phyloP scores from a whole-genome alignment of 2,329 filamentous ascomycete genomes.

The Fusarium staphyleae region DNA sequence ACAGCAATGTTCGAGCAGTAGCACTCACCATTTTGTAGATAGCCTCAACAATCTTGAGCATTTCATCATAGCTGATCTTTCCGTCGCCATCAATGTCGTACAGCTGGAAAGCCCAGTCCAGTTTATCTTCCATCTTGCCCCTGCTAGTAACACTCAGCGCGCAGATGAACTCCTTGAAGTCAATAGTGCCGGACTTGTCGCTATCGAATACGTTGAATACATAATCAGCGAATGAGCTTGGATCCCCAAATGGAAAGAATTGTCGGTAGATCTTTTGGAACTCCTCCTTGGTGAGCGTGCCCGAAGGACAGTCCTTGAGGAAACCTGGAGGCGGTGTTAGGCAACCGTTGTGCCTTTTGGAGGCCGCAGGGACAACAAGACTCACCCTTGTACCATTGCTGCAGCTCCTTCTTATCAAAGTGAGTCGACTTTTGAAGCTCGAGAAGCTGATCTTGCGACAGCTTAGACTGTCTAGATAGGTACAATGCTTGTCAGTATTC shows the following conservation, averaged over 20 bases:
- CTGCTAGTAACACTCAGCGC: slow-evolving; percentile 95
- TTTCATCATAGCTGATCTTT: slow-evolving; percentile 99
- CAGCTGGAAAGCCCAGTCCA: slow-evolving; percentile 99
- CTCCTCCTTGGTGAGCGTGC: slow-evolving; percentile 96
- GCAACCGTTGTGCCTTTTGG: slow-evolving; percentile 2
- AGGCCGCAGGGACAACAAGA: slow-evolving; percentile 8
- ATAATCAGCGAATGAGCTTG: slow-evolving; percentile 96
- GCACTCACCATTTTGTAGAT: slow-evolving; percentile 96
- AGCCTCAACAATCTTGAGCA: slow-evolving; percentile 97
- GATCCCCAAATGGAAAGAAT: slow-evolving; percentile 98
- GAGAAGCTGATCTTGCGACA: slow-evolving; percentile 92
- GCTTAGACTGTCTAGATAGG: slow-evolving; percentile 85
- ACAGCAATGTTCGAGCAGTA: too few relatives aligned
- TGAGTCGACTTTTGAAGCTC: slow-evolving; percentile 97
- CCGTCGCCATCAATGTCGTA: slow-evolving; percentile 99
- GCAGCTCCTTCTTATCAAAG: slow-evolving; percentile 99
- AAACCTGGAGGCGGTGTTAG: slow-evolving; percentile 69
- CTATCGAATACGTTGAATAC: slow-evolving; percentile 99
- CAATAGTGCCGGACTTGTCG: slow-evolving; percentile 96
- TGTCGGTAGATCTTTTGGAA: slow-evolving; percentile 99
- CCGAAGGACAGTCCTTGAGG: slow-evolving; percentile 96
- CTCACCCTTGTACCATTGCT: slow-evolving; percentile 99
- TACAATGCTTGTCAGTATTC: slow-evolving; percentile 32
- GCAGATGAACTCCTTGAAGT: slow-evolving; percentile 99
- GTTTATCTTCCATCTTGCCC: slow-evolving; percentile 99